Percentiles rank a stretch among this genome's conserved stretches.
These are phyloP conservation scores for Aspergillus sp. DNA, from an alignment of 2,329 filamentous ascomycete genomes.

Conservation along the genomic window DNA sequence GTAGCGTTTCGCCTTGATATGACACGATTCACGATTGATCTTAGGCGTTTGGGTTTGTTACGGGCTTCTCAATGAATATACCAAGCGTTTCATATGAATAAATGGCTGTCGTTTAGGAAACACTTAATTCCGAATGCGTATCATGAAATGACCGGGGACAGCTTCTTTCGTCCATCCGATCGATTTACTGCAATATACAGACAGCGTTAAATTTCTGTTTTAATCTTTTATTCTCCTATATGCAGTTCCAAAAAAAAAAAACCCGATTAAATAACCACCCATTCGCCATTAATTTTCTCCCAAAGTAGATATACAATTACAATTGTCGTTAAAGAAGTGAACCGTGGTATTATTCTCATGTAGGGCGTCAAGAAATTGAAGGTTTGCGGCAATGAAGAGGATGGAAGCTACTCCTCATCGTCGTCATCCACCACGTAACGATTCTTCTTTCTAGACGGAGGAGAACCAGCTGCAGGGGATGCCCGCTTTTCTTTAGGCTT, in stretches of 20 bases:
- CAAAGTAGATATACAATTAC: not conserved
- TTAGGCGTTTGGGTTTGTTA: not conserved
- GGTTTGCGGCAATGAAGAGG: conserved; percentile 4
- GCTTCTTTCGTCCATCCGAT: not conserved
- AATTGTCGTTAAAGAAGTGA: conserved; percentile 1
- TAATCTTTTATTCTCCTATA: not conserved
- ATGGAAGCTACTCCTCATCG: conserved; percentile 41
- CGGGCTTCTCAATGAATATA: not conserved
- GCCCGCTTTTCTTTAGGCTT: conserved; percentile 30
- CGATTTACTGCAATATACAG: not conserved
- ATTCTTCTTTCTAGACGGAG: conserved; percentile 46
- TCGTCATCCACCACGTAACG: conserved; percentile 50
- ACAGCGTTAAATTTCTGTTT: not conserved
- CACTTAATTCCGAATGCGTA: not conserved
- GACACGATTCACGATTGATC: not conserved
- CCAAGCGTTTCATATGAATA: not conserved
- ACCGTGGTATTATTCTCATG: conserved; percentile 11
- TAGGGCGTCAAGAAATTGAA: not conserved
- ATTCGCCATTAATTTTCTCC: not conserved
- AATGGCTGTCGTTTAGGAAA: not conserved
- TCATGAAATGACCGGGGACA: not conserved
- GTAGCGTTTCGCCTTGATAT: not conserved
- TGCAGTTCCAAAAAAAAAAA: not conserved
- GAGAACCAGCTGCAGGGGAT: conserved; percentile 27
- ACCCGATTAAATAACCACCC: not conserved